Conservation (phyloP, 345 rosid species). For the Reutealis trisperma region DNA sequence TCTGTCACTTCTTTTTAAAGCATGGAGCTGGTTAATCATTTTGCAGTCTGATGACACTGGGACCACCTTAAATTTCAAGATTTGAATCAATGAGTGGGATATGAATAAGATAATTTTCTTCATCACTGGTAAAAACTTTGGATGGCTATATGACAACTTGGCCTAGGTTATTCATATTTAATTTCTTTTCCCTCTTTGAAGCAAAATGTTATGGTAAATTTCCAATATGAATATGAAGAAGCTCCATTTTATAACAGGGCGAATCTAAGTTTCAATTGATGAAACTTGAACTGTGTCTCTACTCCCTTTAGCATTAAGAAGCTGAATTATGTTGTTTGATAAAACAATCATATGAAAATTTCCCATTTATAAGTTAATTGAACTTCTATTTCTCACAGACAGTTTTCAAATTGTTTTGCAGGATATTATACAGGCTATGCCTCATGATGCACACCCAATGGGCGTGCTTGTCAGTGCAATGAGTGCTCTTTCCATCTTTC, state of each 20-base stretch:
- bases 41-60: neutral
- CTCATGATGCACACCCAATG: constrained; percentile 99
- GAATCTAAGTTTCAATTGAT: neutral
- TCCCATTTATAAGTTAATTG: neutral
- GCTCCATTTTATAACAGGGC: neutral
- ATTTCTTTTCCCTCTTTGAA: neutral
- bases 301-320: neutral
- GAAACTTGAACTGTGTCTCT: neutral
- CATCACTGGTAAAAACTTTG: neutral
- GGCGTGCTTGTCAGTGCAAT: constrained; percentile 95
- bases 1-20: too few relatives aligned
- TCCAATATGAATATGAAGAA: neutral
- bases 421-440: constrained; percentile 96
- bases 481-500: constrained; percentile 96
- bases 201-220: neutral
- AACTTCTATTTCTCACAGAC: constrained; percentile 9
- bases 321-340: neutral
- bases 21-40: neutral
- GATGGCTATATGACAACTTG: neutral
- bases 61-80: neutral
- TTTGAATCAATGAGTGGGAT: neutral
- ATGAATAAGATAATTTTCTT: neutral
- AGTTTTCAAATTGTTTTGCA: constrained; percentile 35
- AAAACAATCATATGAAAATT: neutral
- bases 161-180: neutral